These are phyloP conservation scores for Hemisphaericaspora lyxosophila DNA, from an alignment of 1,139 yeast species.

Conservation along the genomic window DNA sequence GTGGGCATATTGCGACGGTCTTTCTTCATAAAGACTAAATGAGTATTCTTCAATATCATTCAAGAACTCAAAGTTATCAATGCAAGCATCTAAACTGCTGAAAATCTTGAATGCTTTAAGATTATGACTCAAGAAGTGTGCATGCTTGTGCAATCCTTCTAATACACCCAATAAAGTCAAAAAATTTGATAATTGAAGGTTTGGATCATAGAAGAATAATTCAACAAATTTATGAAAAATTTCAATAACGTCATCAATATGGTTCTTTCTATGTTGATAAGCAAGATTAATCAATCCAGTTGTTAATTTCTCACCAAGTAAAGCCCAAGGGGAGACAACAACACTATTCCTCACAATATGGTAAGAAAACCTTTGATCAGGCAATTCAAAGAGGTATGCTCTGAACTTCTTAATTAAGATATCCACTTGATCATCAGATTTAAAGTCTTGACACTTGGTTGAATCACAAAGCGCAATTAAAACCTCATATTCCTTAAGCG, in stretches of 20 bases:
- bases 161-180: constrained; percentile 48
- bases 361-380: constrained; percentile 45
- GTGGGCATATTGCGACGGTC: constrained; percentile 22
- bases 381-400: constrained; percentile 59
- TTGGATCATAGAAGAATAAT: constrained; percentile 21
- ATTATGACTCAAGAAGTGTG: constrained; percentile 32
- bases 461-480: constrained; percentile 65
- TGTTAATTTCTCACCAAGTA: constrained; percentile 36
- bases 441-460: constrained; percentile 36
- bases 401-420: constrained; percentile 53
- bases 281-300: constrained; percentile 40
- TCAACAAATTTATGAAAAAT: constrained; percentile 32
- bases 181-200: constrained; percentile 35
- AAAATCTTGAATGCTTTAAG: constrained; percentile 33
- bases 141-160: constrained; percentile 38
- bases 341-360: constrained; percentile 22
- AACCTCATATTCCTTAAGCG: constrained; percentile 66
- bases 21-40: constrained; percentile 23
- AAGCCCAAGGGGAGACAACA: constrained; percentile 39
- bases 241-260: constrained; percentile 28
- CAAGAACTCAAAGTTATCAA: constrained; percentile 43
- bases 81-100: constrained; percentile 34
- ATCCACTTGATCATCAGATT: constrained; percentile 47
- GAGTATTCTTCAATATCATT: constrained; percentile 38
- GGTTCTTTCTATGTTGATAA: constrained; percentile 26